Percentiles rank a stretch among this genome's conserved stretches.
These are phyloP conservation scores for Phanerochaete carnosa DNA, from an alignment of 768 basidiomycete species.

Conservation along the genomic window DNA sequence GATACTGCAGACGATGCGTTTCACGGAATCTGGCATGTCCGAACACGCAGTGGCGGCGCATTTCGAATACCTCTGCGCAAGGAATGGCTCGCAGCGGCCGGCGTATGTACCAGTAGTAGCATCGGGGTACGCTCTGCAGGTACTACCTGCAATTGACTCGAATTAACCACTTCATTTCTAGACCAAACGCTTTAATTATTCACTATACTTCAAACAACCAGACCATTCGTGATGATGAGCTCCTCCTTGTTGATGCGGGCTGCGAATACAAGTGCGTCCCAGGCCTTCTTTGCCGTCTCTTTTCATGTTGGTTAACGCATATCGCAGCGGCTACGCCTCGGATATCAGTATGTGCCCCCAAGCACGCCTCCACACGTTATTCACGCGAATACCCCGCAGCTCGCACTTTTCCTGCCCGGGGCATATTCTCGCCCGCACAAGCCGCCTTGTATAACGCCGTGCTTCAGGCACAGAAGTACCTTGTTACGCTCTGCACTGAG, in stretches of 20 bases:
- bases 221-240: slow-evolving; percentile 62
- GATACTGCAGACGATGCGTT: slow-evolving; percentile 72
- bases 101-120: slow-evolving; percentile 99
- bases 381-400: slow-evolving; percentile 39
- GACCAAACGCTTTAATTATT: slow-evolving; percentile 85
- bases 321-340: slow-evolving; percentile 79
- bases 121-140: slow-evolving; percentile 61
- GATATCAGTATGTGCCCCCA: slow-evolving; percentile 70
- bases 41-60: slow-evolving; percentile 71
- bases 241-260: slow-evolving; percentile 87
- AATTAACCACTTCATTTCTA: slow-evolving; percentile 28
- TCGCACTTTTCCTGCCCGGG: slow-evolving; percentile 85
- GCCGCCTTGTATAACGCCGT: slow-evolving; percentile 82
- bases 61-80: slow-evolving; percentile 84
- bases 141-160: neutral
- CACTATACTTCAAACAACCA: slow-evolving; percentile 95
- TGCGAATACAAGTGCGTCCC: slow-evolving; percentile 81
- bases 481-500: slow-evolving; percentile 61
- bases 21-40: slow-evolving; percentile 51
- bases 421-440: slow-evolving; percentile 76
- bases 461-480: slow-evolving; percentile 65
- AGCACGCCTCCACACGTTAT: neutral
- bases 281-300: neutral
- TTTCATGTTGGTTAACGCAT: neutral
- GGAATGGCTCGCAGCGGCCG: slow-evolving; percentile 76